These are phyloP conservation scores for Aspergillus uvarum DNA, from an alignment of 2,329 filamentous ascomycete genomes.

Conservation along the genomic window DNA sequence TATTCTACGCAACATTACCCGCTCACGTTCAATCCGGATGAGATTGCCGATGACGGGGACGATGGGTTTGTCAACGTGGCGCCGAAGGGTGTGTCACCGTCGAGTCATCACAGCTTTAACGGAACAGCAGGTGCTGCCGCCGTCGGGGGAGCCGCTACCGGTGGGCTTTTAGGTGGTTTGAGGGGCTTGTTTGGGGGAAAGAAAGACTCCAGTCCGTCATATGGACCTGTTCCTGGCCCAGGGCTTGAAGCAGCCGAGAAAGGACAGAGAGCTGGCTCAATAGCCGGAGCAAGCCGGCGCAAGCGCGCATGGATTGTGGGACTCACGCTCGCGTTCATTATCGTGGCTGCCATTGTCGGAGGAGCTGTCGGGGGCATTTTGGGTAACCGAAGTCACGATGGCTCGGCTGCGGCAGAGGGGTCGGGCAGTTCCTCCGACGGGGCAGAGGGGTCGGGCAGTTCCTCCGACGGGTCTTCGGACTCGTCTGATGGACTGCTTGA, in stretches of 20 bases:
- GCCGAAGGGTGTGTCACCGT: constrained; percentile 4
- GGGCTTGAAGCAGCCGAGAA: constrained; percentile 55
- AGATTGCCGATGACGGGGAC: constrained; percentile 83
- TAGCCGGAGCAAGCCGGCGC: constrained; percentile 63
- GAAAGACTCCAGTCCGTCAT: constrained; percentile 48
- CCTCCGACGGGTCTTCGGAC: constrained; percentile 47
- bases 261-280: constrained; percentile 58
- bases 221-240: constrained; percentile 54
- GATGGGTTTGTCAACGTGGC: constrained; percentile 65
- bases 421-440: constrained; percentile 34
- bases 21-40: constrained; percentile 68
- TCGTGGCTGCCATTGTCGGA: constrained; percentile 69
- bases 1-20: constrained; percentile 53
- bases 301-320: constrained; percentile 69
- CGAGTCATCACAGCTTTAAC: not conserved
- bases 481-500: constrained; percentile 66
- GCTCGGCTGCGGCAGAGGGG: constrained; percentile 21
- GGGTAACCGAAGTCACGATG: constrained; percentile 51
- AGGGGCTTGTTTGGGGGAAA: constrained; percentile 44
- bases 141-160: constrained; percentile 46
- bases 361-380: constrained; percentile 73
- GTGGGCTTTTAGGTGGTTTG: constrained; percentile 44
- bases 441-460: constrained; percentile 49
- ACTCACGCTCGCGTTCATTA: constrained; percentile 62
- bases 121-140: constrained; percentile 41